Evolutionary conservation across 2,329 filamentous ascomycete species (phyloP).

Genomic region (Fusarium udum): DNA sequence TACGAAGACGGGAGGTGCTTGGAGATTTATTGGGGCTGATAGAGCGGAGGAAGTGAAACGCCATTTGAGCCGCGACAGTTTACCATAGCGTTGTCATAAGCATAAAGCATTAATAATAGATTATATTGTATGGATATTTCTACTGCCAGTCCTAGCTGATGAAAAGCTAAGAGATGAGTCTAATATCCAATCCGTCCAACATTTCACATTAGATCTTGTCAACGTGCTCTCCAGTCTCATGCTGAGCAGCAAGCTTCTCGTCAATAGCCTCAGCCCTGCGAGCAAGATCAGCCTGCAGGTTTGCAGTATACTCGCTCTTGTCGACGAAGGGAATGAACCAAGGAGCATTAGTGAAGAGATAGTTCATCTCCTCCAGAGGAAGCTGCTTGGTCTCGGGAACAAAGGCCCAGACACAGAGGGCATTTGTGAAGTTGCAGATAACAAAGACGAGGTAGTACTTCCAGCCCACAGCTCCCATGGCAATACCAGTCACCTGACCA

Average conservation of each 20-base stretch:
- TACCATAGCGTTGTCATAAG: constrained; percentile 56
- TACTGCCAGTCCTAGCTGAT: background rate
- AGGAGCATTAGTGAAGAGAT: constrained; percentile 21
- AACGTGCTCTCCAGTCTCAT: constrained; percentile 13
- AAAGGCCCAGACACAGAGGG: constrained; percentile 67
- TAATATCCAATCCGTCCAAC: background rate
- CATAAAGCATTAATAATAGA: background rate
- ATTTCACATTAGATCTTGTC: background rate
- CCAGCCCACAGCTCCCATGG: constrained; percentile 49
- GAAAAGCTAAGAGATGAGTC: background rate
- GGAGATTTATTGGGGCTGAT: constrained; percentile 5
- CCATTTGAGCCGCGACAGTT: background rate
- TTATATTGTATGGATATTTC: background rate
- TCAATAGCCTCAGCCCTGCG: constrained; percentile 54
- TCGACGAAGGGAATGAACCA: constrained; percentile 20
- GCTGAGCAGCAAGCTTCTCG: constrained; percentile 14
- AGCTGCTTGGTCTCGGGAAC: constrained; percentile 72
- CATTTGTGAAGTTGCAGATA: constrained; percentile 43
- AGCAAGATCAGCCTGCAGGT: constrained; percentile 60
- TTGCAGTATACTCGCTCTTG: constrained; percentile 26
- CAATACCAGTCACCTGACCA: constrained; percentile 37
- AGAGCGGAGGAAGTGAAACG: background rate
- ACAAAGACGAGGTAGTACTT: constrained; percentile 54
- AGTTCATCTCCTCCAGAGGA: constrained; percentile 72
- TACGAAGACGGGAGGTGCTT: background rate